A percentile compares a stretch with the other conserved stretches of the same genome.
These are phyloP conservation scores for Trebouxia sp. DNA, from an alignment of 139 green algal species.

Conservation along the genomic window DNA sequence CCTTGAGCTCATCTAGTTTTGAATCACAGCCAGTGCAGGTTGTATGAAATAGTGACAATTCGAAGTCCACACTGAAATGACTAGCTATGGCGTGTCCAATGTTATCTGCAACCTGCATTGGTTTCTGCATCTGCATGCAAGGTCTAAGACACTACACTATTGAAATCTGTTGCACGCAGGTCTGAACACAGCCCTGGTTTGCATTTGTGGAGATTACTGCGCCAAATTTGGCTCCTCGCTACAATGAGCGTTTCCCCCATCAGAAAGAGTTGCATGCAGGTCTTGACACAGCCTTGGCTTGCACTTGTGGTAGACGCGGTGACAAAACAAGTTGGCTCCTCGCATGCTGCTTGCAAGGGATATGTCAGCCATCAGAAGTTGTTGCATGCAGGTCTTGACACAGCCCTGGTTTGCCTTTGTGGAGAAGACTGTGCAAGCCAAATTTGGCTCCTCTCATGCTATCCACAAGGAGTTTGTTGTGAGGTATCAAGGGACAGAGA, in stretches of 20 bases:
- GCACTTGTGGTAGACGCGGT: neutral
- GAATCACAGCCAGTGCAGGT: too few relatives aligned
- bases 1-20: too few relatives aligned
- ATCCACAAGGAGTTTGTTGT: neutral
- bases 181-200: too few relatives aligned
- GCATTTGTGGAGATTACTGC: neutral
- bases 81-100: too few relatives aligned
- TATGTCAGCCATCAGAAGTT: neutral
- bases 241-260: neutral
- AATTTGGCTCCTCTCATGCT: neutral
- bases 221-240: neutral
- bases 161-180: too few relatives aligned
- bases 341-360: too few relatives aligned
- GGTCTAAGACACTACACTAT: too few relatives aligned
- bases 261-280: neutral
- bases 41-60: too few relatives aligned
- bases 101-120: too few relatives aligned
- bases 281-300: neutral
- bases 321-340: neutral
- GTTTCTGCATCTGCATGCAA: too few relatives aligned
- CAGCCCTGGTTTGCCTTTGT: neutral
- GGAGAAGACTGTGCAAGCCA: neutral
- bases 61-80: too few relatives aligned
- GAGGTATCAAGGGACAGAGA: neutral
- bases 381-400: neutral